A percentile compares a stretch with the other conserved stretches of the same genome.
phyloP scores from a whole-genome alignment of 1,284 basidiomycete species.

The Meira nashicola region DNA sequence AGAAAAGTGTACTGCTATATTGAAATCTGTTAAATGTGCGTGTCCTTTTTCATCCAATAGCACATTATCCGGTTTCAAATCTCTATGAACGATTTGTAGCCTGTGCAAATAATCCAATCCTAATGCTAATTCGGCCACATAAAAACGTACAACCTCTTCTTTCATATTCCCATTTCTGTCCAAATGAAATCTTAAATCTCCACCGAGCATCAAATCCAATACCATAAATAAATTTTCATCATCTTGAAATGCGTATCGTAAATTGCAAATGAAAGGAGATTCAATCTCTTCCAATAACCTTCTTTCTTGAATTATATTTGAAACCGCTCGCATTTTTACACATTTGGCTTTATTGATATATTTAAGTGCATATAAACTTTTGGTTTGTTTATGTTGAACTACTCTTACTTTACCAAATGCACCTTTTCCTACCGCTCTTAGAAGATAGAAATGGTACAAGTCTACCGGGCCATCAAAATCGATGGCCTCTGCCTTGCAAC shows the following conservation, averaged over 20 bases:
- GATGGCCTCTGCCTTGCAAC: conserved; percentile 80
- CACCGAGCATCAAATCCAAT: conserved; percentile 90
- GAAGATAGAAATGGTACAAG: conserved; percentile 90
- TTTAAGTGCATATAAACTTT: conserved; percentile 83
- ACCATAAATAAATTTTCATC: conserved; percentile 98
- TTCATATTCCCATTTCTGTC: conserved; percentile 71
- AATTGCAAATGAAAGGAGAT: conserved; percentile 86
- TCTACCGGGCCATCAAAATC: conserved; percentile 97
- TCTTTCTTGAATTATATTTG: conserved; percentile 82
- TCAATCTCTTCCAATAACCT: conserved; percentile 67
- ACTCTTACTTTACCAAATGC: conserved; percentile 99
- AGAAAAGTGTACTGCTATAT: conserved; percentile 95
- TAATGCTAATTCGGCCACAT: conserved; percentile 79
- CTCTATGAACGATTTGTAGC: conserved; percentile 66
- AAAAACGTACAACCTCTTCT: conserved; percentile 82
- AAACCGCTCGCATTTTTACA: conserved; percentile 94
- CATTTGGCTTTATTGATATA: conserved; percentile 98
- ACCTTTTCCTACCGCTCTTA: conserved; percentile 92
- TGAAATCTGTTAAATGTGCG: conserved; percentile 95
- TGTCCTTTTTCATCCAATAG: conserved; percentile 85
- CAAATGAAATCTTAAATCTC: conserved; percentile 86
- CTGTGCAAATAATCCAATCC: conserved; percentile 84
- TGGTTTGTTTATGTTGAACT: conserved; percentile 95
- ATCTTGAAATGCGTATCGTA: conserved; percentile 95
- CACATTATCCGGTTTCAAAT: conserved; percentile 95